Percentiles rank a stretch among this genome's conserved stretches.
These are phyloP conservation scores for Lablab purpureus DNA, from an alignment of 306 rosid genomes.

Conservation along the genomic window DNA sequence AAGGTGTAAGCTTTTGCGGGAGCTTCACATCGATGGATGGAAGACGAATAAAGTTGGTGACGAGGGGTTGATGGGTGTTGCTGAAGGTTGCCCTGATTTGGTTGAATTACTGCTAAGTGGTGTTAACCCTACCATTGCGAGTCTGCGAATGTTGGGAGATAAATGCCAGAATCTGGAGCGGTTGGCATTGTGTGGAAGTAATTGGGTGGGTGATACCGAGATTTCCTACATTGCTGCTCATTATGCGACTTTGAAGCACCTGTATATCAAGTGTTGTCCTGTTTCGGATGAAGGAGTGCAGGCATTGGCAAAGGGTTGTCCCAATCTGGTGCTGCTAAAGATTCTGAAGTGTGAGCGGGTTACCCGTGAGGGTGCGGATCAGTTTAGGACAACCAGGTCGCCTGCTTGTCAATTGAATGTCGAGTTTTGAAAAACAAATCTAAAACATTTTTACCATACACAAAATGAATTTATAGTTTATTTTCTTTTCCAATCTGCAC, in stretches of 20 bases:
- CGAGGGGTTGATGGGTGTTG: slow-evolving; percentile 80
- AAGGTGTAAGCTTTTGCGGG: slow-evolving; percentile 82
- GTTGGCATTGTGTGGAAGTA: slow-evolving; percentile 91
- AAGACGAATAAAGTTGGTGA: slow-evolving; percentile 91
- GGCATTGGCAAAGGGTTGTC: slow-evolving; percentile 88
- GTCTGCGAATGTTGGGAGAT: slow-evolving; percentile 80
- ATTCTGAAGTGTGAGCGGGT: slow-evolving; percentile 91
- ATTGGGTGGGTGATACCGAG: slow-evolving; percentile 92
- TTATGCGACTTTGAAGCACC: slow-evolving; percentile 89
- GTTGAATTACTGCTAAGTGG: slow-evolving; percentile 91
- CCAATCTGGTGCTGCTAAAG: slow-evolving; percentile 96
- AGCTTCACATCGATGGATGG: slow-evolving; percentile 98
- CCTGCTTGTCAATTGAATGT: too few relatives aligned
- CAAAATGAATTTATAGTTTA: too few relatives aligned
- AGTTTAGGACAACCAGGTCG: slow-evolving; percentile 71
- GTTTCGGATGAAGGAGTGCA: slow-evolving; percentile 81
- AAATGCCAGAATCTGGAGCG: slow-evolving; percentile 89
- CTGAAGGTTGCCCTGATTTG: slow-evolving; percentile 77
- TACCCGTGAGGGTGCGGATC: slow-evolving; percentile 81
- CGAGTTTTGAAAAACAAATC: too few relatives aligned
- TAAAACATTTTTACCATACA: too few relatives aligned
- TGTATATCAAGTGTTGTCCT: slow-evolving; percentile 93
- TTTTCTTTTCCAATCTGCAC: too few relatives aligned
- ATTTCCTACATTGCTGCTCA: slow-evolving; percentile 86
- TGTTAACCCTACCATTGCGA: slow-evolving; percentile 81